Evolutionary conservation across 805 yeast species (phyloP), one percentile per base, ranked within the genome.

Genomic region (Isabelozyma rhagii): DNA sequence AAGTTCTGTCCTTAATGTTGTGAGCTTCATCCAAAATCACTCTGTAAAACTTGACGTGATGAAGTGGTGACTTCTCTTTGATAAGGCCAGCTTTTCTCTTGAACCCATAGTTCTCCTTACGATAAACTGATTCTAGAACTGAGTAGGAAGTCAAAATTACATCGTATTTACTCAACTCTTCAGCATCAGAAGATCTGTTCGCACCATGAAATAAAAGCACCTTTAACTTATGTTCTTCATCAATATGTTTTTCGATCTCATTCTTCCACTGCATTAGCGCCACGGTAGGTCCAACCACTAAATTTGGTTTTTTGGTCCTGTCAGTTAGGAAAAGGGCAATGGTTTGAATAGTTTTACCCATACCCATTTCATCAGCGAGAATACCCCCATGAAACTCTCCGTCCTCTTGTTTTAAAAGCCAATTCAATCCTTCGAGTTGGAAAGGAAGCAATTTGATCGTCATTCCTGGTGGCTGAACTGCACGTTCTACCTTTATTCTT

Each of bases 311-410:
- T 55, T 83, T 84, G 0, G 72, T 60, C 45, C 77, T 63, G 64
- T 90, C 96, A 44, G 77, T 67, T 83, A 92, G 82, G 61, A 94
- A 81, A 43, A 94, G 69, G 0, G 96, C 94, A 53, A 94, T 93
- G 39, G 97, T 93, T 69, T 94, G 99, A 45, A 94, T 92, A 0
- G 99, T 94, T 61, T 94, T 94, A 54, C 99, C 99, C 98, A 94
- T 93, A 38, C 99, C 99, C 99, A 94, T 94, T 68, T 94, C 99
- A 72, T 94, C 99, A 5, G 99, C 98, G 44, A 94, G 72, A 8
- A 94, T 85, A 13, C 98, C 99, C 25, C 99, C 99, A 13, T 80
- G 76, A 66, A 87, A 93, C 41, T 75, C 78, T 21, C 88, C 77
- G 18, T 83, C 83, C 62, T 93, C 98, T 68, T 93, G 98, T 45